phyloP scores from a whole-genome alignment of 73 alveolate species.

The Symbiodinium pilosum region DNA sequence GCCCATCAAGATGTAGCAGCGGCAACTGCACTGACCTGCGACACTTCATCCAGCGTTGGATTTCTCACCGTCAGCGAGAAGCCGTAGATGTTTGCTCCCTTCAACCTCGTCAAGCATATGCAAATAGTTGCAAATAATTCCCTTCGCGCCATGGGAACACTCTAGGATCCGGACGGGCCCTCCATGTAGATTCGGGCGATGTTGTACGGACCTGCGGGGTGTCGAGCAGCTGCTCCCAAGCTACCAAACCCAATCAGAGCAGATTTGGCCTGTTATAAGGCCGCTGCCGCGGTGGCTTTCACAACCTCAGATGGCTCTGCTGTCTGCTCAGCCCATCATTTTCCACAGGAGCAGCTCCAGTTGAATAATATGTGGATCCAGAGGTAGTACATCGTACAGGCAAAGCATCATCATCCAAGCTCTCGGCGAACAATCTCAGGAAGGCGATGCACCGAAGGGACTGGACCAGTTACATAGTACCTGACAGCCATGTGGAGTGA shows the following conservation, averaged over 20 bases:
- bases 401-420: too few species aligned
- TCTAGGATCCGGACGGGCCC: conserved; percentile 56
- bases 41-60: conserved; percentile 50
- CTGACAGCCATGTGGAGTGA: not conserved
- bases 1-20: too few species aligned
- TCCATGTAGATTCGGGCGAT: conserved; percentile 59
- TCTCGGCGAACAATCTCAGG: conserved; percentile 50
- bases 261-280: not conserved
- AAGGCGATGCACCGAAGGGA: conserved; percentile 44
- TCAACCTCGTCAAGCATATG: not conserved
- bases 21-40: too few species aligned
- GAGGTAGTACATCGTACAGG: too few species aligned
- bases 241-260: too few species aligned
- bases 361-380: too few species aligned
- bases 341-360: too few species aligned
- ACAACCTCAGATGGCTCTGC: not conserved
- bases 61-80: conserved; percentile 59
- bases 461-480: conserved; percentile 93
- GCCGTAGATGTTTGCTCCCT: conserved; percentile 72
- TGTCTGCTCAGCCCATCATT: not conserved
- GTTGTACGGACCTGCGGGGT: conserved; percentile 50
- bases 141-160: not conserved
- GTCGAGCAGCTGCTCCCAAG: too few species aligned
- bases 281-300: not conserved
- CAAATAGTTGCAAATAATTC: not conserved